Evolutionary conservation across 108 stramenopile species (phyloP).

Genomic region (Nannochloropsis oceanica): DNA sequence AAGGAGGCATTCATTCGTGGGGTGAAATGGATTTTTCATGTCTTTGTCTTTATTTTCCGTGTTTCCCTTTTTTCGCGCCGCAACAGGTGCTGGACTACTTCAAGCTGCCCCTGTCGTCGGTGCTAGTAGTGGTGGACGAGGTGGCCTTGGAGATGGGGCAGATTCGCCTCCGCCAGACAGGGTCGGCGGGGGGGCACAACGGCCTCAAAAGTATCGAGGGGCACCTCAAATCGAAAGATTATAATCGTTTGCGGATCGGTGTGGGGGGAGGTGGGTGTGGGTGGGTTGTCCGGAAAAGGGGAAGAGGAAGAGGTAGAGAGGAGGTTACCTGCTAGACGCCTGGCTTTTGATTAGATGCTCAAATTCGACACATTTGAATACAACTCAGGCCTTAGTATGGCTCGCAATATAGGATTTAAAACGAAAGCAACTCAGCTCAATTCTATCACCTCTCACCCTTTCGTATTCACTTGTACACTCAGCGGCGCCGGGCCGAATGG

Average conservation of each 20-base stretch:
- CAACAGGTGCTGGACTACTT: conserved; percentile 14
- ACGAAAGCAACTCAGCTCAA: neutral
- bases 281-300: too few relatives aligned
- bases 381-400: neutral
- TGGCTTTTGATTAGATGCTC: neutral
- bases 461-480: neutral
- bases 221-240: conserved; percentile 13
- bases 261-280: conserved; percentile 8
- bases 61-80: neutral
- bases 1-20: neutral
- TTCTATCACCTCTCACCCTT: neutral
- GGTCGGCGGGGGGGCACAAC: conserved; percentile 22
- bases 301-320: neutral
- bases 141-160: conserved; percentile 24
- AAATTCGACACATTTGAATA: neutral
- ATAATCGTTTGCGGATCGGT: conserved; percentile 10
- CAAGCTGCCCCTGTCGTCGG: conserved; percentile 1
- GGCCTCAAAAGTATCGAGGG: conserved; percentile 17
- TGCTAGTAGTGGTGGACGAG: conserved; percentile 20
- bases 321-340: too few relatives aligned
- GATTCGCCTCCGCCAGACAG: conserved; percentile 19
- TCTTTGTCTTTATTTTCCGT: neutral
- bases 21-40: neutral
- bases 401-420: neutral
- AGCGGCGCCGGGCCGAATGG: neutral